Evolutionary conservation across 345 rosid genomes (phyloP), one percentile per base, ranked within the genome.

Genomic region (Acer saccharum): DNA sequence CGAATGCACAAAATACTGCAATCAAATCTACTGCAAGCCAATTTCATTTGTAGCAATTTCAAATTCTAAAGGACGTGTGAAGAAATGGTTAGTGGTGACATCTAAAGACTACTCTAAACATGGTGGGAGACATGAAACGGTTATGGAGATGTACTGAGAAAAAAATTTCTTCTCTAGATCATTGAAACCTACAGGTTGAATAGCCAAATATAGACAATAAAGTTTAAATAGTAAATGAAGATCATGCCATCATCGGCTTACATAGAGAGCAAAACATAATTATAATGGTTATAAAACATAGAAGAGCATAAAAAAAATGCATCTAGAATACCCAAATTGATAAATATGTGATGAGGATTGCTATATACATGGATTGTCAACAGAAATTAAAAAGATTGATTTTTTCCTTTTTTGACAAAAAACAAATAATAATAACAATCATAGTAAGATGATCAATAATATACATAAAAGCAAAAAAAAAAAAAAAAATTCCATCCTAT

Each of bases 261-360:
- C 3, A 50, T 12, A 39, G 16, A 13, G 17, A 39, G 43, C 12
- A 58, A 65, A 20, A 25, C 18, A 21, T 9, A 29, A 3, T 29
- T 21, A 78, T 52, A 65, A 23, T 35, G 9, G 52, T 17, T 44
- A 61, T 29, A 6, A 48, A 39, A 46, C 10, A 52, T 9, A 18
- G n/a, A 54, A 55, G 14, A 9, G 6, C 4, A 55, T 3, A 23
- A 73, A 66, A 35, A 4, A 54, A 13, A 54, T 35, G 16, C 41
- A 23, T 78, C 76, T 46, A 44, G 60, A 77, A 55, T 71, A 72
- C 13, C 67, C 71, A 46, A 58, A 50, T 41, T 44, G 29, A 72
- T 57, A 54, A 23, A 29, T 7, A 27, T 63, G 21, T 65, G 65
- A 65, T 29, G 72, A n/a, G 35, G 68, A 29, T 3, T 35, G 41